Base-by-base conservation (phyloP, 176 grass and related monocot species). In the Eleusine indica region DNA sequence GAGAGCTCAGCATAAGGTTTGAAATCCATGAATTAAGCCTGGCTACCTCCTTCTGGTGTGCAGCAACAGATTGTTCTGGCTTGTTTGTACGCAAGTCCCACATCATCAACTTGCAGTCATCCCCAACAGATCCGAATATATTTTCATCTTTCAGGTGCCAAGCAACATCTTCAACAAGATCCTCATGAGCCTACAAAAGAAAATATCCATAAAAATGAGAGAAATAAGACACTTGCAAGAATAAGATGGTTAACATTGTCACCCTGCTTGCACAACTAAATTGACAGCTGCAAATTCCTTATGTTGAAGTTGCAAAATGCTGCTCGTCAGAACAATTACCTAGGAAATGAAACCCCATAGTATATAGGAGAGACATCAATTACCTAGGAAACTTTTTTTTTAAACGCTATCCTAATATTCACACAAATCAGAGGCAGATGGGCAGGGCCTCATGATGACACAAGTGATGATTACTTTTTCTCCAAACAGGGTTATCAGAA, bases 101-200 rank as follows among this genome's bases (percentile, higher is more conserved):
- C 56, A 99, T 87, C 93, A 99, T 99, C 22, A 99, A 86, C 75
- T 84, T 93, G 85, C 87, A 90, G 51, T 99, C 96, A 86, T 99
- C 96, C 21, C 96, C 96, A 90, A 94, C 96, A 60, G 96, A 99
- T 13, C 96, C 96, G 89, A 99, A 99, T 43, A 94, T 18, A 76
- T 96, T 90, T 71, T 80, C 87, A 89, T 96, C 76, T 69, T 96
- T 94, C 66, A 90, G 43, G 83, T 96, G 93, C 96, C 96, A 99
- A 57, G 91, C 85, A 76, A 99, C 93, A 92, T 99, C 96, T 90
- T 99, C 96, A 81, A 99, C 91, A 5, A 72, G 7, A 78, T 90
- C 91, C 68, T 95, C 63, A 74, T 99, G 96, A 83, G 85, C 96
- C 96, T 99, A 79, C 56, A 91, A 74, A 51, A 81, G 69, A 9